Base-by-base conservation (phyloP, 371 early-diverging fungal genomes). In the Batrachochytrium dendrobatidis region DNA sequence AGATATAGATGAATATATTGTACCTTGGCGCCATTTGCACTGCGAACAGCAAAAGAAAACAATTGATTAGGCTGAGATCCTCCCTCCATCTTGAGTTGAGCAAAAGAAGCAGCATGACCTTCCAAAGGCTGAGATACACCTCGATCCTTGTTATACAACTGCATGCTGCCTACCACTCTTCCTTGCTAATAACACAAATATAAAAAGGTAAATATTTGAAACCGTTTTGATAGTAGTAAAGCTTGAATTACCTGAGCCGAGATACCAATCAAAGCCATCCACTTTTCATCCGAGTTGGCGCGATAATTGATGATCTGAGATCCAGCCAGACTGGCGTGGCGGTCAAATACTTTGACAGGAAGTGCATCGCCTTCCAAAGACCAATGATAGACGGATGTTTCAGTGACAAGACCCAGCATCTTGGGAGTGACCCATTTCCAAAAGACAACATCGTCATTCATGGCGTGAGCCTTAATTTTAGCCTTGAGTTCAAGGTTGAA, bases 31-130 rank as follows among this genome's bases (percentile, higher is more conserved):
- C 84, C 87, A 43, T 76, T 80, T 8, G 85, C 83, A 30, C 83
- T 80, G 48, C 96, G 86, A 34, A 88, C 87, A 53, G 96, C 87
- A 83, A 98, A 95, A 6, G 94, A 80, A 66, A 98, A 95, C 24
- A 95, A 77, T 66, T 90, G 92, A 55, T 89, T 87, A 3, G 93
- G 86, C 20, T 79, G 72, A 0, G 67, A 25, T 0, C 86, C 83
- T 20, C 85, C 87, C 55, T 95, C 95, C 6, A 94, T 65, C 58
- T 75, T 82, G 48, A 98, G 65, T 34, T 92, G 88, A 26, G 95
- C 94, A 74, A 98, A 98, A 7, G 91, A 89, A 28, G 91, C 95
- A 39, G 95, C 94, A 66, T 97, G 96, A 29, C 95, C 98, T 74
- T 98, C 98, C 53, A 98, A 88, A 53, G 89, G 85, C 71, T 98